These are phyloP conservation scores for Sphagnum tenellum DNA, from an alignment of 225 moss, liverwort and hornwort genomes.

Conservation along the genomic window DNA sequence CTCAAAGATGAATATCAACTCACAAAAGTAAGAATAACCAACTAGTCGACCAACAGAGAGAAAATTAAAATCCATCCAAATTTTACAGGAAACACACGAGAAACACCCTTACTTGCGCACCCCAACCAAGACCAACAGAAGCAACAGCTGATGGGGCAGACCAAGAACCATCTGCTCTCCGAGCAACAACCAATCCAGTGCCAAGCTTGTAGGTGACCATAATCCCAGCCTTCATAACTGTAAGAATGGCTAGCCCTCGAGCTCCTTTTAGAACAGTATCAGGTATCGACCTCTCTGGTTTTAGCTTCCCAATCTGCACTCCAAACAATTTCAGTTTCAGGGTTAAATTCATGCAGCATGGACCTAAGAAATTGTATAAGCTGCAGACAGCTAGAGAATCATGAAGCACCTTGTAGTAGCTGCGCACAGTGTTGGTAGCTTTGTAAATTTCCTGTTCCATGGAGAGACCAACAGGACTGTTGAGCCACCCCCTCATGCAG, in stretches of 20 bases:
- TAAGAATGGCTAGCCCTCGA: conserved; percentile 76
- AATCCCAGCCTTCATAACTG: conserved; percentile 81
- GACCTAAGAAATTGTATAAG: no score
- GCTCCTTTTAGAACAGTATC: conserved; percentile 89
- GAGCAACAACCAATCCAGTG: conserved; percentile 80
- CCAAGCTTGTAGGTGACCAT: conserved; percentile 93
- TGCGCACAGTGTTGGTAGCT: conserved; percentile 83
- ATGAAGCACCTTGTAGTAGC: conserved; percentile 58
- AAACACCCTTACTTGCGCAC: conserved; percentile 56
- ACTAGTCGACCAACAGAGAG: no score
- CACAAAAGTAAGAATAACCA: no score
- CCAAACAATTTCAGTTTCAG: neutral
- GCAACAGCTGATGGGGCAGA: conserved; percentile 93
- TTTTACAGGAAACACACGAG: no score
- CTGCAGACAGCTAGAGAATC: no score
- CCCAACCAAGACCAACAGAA: conserved; percentile 94
- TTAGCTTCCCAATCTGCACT: conserved; percentile 69
- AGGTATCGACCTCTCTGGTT: conserved; percentile 85
- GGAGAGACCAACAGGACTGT: conserved; percentile 77
- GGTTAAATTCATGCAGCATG: neutral
- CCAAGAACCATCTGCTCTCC: conserved; percentile 83
- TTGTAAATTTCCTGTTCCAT: conserved; percentile 98
- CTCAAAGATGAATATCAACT: no score
- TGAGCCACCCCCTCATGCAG: conserved; percentile 96
- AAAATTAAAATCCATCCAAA: no score